Evolutionary conservation across 148 eudicot species (phyloP).

Genomic region (Limonium bicolor): DNA sequence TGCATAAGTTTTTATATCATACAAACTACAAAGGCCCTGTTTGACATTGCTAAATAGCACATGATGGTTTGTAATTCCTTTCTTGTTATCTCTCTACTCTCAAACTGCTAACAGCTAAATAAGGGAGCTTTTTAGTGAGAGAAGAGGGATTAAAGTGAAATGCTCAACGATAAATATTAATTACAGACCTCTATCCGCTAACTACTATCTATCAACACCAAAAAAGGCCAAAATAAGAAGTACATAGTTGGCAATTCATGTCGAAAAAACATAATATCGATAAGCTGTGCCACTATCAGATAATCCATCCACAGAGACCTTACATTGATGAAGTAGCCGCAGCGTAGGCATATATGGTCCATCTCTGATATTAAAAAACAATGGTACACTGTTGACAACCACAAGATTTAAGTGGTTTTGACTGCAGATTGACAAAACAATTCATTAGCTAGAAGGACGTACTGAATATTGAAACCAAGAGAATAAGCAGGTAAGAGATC

Average conservation of each 20-base stretch:
- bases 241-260: background rate
- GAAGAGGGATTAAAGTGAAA: no score
- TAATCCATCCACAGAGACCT: conserved; percentile 4
- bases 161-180: no score
- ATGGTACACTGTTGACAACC: conserved; percentile 77
- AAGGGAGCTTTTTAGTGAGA: no score
- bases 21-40: no score
- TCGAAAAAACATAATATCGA: background rate
- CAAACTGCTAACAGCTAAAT: no score
- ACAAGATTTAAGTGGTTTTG: conserved; percentile 94
- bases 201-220: no score
- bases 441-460: background rate
- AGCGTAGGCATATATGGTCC: conserved; percentile 99
- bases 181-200: no score
- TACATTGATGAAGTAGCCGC: conserved; percentile 94
- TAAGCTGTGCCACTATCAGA: background rate
- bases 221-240: background rate
- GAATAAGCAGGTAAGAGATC: background rate
- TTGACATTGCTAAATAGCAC: no score
- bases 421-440: conserved; percentile 24
- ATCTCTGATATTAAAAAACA: conserved; percentile 90
- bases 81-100: no score
- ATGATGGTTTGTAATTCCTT: no score
- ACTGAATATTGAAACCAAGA: background rate
- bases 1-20: no score